Base-by-base conservation (phyloP, 495 filamentous ascomycete species). In the Podospora pseudopauciseta region DNA sequence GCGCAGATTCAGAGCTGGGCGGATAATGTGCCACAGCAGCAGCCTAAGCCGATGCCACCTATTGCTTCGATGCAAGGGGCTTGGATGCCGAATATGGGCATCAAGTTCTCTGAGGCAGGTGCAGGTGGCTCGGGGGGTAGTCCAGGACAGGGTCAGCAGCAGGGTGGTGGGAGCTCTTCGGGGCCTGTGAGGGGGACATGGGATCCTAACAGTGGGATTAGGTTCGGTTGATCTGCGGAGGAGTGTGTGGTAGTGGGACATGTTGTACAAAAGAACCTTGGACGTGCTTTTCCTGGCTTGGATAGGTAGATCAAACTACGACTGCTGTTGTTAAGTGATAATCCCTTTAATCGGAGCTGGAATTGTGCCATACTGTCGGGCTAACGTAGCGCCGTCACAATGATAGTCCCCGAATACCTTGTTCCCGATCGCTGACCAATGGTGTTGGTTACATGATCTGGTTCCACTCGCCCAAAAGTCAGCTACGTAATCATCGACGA, bases 71-170 rank as follows among this genome's bases (percentile, higher is more conserved):
- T 86, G 71, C 78, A 78, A n/a, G 80, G 82, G 2, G 86, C 91
- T 68, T 95, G 92, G 92, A 86, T 86, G 54, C 91, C 91, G 0
- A 89, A 91, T 5, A 87, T 91, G 81, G 91, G 90, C 0, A 93
- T 95, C 68, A 89, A 89, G 20, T 96, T 94, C 74, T 84, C 69
- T 19, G 60, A 62, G 13, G 19, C 69, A 13, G 63, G 72, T 30
- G 59, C 28, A 26, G 49, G 28, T 15, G 28, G 19, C 9, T 57
- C 20, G n/a, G 67, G 11, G 60, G 63, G 20, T 55, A 16, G 9
- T 63, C n/a, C 69, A 54, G 49, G 66, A 18, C 56, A 39, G 20
- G 55, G 11, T 16, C 65, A 59, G 67, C 65, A 70, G n/a, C 65
- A 71, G 32, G 66, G 60, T 1, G 67, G 55, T 9, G 60, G 32